A percentile compares a stretch with the other conserved stretches of the same genome.
These are phyloP conservation scores for Sistotremastrum suecicum DNA, from an alignment of 768 basidiomycete species.

Conservation along the genomic window DNA sequence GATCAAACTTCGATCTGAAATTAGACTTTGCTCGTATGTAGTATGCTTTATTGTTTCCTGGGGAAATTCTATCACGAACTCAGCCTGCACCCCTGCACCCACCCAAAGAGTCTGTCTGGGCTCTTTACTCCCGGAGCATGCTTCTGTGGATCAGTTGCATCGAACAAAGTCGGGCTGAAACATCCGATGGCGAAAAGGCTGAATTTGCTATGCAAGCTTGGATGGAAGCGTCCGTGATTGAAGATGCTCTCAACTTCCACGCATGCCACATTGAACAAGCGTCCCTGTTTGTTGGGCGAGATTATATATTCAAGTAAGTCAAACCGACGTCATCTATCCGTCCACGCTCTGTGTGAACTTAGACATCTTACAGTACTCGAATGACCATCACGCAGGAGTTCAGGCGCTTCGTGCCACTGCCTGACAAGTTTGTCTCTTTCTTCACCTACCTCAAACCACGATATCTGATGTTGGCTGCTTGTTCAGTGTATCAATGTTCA, in stretches of 20 bases:
- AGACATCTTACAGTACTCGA: constrained; percentile 32
- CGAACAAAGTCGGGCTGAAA: constrained; percentile 29
- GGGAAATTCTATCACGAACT: constrained; percentile 48
- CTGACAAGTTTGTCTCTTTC: constrained; percentile 22
- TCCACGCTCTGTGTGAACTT: constrained; percentile 2
- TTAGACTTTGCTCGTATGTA: constrained; percentile 14
- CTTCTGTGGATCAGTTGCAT: constrained; percentile 64
- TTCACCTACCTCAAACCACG: constrained; percentile 1
- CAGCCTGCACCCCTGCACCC: constrained; percentile 23
- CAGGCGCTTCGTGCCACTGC: constrained; percentile 51
- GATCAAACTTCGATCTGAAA: neutral
- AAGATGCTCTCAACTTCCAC: constrained; percentile 54
- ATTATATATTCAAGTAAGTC: constrained; percentile 63
- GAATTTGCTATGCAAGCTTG: constrained; percentile 48
- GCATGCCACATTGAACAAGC: constrained; percentile 56
- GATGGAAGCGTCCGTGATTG: constrained; percentile 51
- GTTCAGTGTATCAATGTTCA: constrained; percentile 33
- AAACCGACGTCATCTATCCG: neutral
- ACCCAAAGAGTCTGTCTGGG: constrained; percentile 71
- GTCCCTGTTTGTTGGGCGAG: constrained; percentile 50
- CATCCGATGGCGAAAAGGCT: constrained; percentile 37
- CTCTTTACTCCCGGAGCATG: constrained; percentile 70
- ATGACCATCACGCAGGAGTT: constrained; percentile 50
- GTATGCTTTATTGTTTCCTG: constrained; percentile 60
- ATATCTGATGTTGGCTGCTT: neutral